These are phyloP conservation scores for Vicia sativa DNA, from an alignment of 306 rosid genomes.

Conservation along the genomic window DNA sequence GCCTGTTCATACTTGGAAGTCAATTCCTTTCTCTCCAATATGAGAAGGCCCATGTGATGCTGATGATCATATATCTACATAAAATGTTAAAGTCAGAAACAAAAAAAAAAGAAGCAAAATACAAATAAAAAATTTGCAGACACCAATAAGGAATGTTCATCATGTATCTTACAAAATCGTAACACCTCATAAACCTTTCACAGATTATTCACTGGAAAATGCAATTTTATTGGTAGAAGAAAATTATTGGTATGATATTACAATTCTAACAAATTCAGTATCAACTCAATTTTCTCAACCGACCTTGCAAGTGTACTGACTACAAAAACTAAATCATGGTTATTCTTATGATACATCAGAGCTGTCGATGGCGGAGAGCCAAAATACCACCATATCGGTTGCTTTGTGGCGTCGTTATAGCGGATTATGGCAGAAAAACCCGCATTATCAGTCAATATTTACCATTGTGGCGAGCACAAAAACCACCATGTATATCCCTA, in stretches of 20 bases:
- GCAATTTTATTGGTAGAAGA: neutral
- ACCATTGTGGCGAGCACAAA: too few relatives aligned
- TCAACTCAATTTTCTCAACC: constrained; percentile 1
- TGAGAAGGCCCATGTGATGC: constrained; percentile 96
- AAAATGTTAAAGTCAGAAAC: constrained; percentile 34
- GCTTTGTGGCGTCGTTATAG: too few relatives aligned
- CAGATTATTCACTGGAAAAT: constrained; percentile 20
- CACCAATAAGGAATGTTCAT: constrained; percentile 12
- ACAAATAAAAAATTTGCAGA: constrained; percentile 6
- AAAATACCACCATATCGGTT: too few relatives aligned
- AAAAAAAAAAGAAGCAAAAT: constrained; percentile 7
- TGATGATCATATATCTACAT: constrained; percentile 81
- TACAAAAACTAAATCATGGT: neutral
- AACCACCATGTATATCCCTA: too few relatives aligned
- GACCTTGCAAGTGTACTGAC: neutral
- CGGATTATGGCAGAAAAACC: too few relatives aligned
- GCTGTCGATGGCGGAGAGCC: too few relatives aligned
- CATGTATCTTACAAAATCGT: constrained; percentile 16
- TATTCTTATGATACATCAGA: neutral
- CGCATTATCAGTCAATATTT: too few relatives aligned
- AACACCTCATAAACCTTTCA: neutral
- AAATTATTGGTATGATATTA: constrained; percentile 14
- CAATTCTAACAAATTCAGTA: constrained; percentile 13
- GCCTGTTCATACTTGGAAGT: constrained; percentile 63
- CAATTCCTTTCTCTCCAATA: constrained; percentile 81